Conservation (phyloP, 805 yeast species). For the Hermanozyma aechmeae region DNA sequence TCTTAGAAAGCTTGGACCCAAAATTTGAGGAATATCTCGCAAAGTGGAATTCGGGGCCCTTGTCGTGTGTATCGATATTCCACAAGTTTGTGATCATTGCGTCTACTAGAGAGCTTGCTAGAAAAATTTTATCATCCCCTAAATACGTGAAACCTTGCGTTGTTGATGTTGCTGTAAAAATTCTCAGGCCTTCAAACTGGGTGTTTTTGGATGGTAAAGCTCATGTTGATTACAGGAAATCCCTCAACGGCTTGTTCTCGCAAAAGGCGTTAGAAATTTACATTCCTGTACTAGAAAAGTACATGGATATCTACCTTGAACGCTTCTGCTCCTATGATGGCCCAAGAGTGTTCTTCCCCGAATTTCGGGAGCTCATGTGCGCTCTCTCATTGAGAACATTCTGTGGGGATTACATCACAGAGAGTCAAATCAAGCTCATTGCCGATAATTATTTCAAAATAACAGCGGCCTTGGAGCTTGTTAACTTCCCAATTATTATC, state of each 20-base stretch:
- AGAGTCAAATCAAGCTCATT: conserved; percentile 76
- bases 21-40: conserved; percentile 88
- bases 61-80: conserved; percentile 94
- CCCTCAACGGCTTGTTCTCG: conserved; percentile 84
- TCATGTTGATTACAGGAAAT: conserved; percentile 86
- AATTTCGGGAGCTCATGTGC: conserved; percentile 92
- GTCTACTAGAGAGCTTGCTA: conserved; percentile 10
- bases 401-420: conserved; percentile 92
- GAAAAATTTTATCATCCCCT: conserved; percentile 41
- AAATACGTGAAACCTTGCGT: conserved; percentile 93
- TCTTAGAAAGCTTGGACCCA: conserved; percentile 88
- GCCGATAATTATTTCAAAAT: conserved; percentile 89
- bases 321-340: conserved; percentile 55
- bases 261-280: conserved; percentile 74
- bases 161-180: conserved; percentile 93
- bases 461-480: conserved; percentile 94
- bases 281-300: conserved; percentile 73
- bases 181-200: conserved; percentile 94
- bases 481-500: conserved; percentile 92
- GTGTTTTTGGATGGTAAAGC: conserved; percentile 95
- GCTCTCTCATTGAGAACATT: conserved; percentile 88
- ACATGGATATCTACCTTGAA: conserved; percentile 76
- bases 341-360: conserved; percentile 77
- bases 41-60: conserved; percentile 91
- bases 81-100: conserved; percentile 83